Conservation (phyloP, 495 filamentous ascomycete species). For the Thermochaetoides thermophila region DNA sequence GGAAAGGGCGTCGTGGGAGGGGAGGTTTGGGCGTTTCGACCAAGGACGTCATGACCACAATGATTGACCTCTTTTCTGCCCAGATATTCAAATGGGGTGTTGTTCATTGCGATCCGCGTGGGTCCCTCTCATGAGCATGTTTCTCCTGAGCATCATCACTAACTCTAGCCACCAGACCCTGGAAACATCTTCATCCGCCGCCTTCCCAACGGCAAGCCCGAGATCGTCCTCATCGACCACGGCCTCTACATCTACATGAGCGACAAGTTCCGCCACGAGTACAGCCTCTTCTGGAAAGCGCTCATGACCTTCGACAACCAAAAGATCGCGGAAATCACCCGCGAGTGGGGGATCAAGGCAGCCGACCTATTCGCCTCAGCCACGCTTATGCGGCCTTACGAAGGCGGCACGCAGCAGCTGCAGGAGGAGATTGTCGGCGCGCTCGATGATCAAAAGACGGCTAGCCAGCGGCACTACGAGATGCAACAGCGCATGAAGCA, state of each 20-base stretch:
- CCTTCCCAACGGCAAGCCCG: constrained; percentile 60
- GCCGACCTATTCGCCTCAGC: constrained; percentile 82
- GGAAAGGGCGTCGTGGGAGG: constrained; percentile 52
- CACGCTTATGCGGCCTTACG: constrained; percentile 79
- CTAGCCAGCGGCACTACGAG: constrained; percentile 57
- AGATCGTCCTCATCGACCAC: constrained; percentile 92
- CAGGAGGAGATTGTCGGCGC: constrained; percentile 39
- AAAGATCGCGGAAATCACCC: constrained; percentile 53
- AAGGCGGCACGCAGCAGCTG: constrained; percentile 60
- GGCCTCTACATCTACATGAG: constrained; percentile 87
- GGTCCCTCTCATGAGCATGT: too few relatives aligned
- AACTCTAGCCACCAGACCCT: constrained; percentile 34
- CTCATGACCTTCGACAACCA: constrained; percentile 87
- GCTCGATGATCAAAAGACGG: constrained; percentile 39
- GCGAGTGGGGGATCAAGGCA: constrained; percentile 73
- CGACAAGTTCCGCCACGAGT: constrained; percentile 73
- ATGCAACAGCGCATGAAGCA: constrained; percentile 74
- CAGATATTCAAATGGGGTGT: constrained; percentile 95
- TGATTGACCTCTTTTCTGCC: constrained; percentile 86
- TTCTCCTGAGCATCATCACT: not conserved
- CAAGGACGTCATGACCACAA: constrained; percentile 84
- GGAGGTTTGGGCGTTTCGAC: constrained; percentile 72
- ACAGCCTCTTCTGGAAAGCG: constrained; percentile 84
- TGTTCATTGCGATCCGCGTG: constrained; percentile 80
- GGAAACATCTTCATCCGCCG: constrained; percentile 94